Base-by-base conservation (phyloP, 805 yeast species). In the Wickerhamomyces silvicola region DNA sequence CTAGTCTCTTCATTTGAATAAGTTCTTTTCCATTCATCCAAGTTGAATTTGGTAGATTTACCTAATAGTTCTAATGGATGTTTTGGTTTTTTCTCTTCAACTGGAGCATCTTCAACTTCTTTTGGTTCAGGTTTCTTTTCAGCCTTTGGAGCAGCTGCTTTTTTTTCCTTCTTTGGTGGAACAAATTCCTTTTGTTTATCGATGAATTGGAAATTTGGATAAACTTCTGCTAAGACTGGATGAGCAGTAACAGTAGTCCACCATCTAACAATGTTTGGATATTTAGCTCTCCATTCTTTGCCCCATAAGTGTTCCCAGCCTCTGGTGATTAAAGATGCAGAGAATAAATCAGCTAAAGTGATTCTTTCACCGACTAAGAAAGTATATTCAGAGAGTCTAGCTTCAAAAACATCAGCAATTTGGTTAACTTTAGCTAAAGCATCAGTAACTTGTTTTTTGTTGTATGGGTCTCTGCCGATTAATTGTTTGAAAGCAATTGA, bases 1-100 rank as follows among this genome's bases (percentile, higher is more conserved):
- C 97, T 84, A 60, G 97, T 90, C 56, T 92, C 97, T 69, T 86
- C 90, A 75, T 90, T 92, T 45, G 97, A 87, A 81, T 92, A 90
- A 47, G 68, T 67, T 71, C 96, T 82, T 78, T 92, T 92, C 94
- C 96, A 88, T 65, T 85, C 92, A 59, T 90, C 97, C 43, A 90
- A 54, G 41, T 75, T 65, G 50, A 78, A 67, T 49, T 70, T 67
- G 41, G 80, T 54, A 40, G 85, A 60, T 59, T 75, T 81, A 52
- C 92, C 94, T 45, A 90, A 76, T 38, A 70, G 67, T 61, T 77
- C 94, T 60, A 88, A 76, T 57, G 97, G 97, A 70, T 90, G 97
- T 65, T 81, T 82, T 48, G 87, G 74, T 69, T 83, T 84, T 71
- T 81, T 81, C 52, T 68, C 73, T 56, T 67, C 72, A 43, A 66